A percentile compares a stretch with the other conserved stretches of the same genome.
Evolutionary conservation across 2,329 filamentous ascomycete genomes (phyloP).

Genomic region (Cadophora sp.): DNA sequence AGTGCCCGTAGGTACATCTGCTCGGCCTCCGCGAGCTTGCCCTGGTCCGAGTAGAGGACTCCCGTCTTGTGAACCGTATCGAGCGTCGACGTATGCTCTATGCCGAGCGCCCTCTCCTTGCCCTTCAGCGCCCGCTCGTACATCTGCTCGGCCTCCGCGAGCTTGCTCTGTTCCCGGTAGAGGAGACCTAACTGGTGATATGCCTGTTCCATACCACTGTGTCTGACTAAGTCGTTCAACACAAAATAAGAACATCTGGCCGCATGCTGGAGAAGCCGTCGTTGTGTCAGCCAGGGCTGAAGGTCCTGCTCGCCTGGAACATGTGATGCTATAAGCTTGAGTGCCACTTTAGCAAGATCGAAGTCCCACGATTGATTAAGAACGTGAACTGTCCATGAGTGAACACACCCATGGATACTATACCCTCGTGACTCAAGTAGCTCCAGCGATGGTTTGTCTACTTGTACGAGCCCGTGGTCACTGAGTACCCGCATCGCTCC

Average conservation of each 20-base stretch:
- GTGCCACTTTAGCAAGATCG: conserved; percentile 16
- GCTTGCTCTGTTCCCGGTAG: too few species aligned
- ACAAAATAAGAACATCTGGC: conserved; percentile 14
- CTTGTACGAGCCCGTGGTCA: conserved; percentile 17
- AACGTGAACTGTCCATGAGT: conserved; percentile 21
- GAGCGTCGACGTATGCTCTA: too few species aligned
- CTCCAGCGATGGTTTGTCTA: conserved; percentile 14
- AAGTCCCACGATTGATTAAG: conserved; percentile 24
- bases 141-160: too few species aligned
- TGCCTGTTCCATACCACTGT: conserved; percentile 25
- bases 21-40: too few species aligned
- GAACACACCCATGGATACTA: conserved; percentile 24
- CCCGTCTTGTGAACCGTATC: too few species aligned
- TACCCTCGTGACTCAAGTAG: conserved; percentile 20
- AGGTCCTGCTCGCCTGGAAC: background rate
- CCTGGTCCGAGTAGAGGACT: too few species aligned
- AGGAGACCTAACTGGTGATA: too few species aligned
- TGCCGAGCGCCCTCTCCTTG: too few species aligned
- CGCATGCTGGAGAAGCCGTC: background rate
- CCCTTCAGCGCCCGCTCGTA: too few species aligned
- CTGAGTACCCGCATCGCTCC: conserved; percentile 13
- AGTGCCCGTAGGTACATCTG: too few species aligned
- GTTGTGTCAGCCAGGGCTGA: conserved; percentile 7
- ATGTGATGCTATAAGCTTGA: conserved; percentile 19
- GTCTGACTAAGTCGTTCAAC: conserved; percentile 23